Conservation (phyloP, 2,329 filamentous ascomycete species). For the Fusarium dlaminii region DNA sequence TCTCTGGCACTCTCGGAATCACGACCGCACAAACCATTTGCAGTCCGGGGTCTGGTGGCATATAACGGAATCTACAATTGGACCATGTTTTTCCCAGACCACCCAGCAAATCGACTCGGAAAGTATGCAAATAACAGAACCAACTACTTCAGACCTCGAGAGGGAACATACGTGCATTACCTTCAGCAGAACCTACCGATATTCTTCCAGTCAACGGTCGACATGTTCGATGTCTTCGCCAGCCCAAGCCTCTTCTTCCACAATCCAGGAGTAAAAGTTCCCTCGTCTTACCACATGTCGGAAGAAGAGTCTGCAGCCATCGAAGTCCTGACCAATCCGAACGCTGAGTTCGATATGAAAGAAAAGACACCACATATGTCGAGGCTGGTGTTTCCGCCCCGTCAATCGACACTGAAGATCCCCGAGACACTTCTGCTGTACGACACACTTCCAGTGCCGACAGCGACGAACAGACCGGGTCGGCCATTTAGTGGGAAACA, state of each 20-base stretch:
- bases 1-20: constrained; percentile 67
- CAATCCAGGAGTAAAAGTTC: constrained; percentile 58
- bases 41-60: constrained; percentile 63
- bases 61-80: constrained; percentile 73
- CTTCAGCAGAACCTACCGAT: constrained; percentile 49
- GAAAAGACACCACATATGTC: constrained; percentile 52
- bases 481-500: constrained; percentile 30
- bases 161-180: constrained; percentile 50
- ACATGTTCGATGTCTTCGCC: constrained; percentile 69
- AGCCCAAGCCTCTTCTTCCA: constrained; percentile 69
- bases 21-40: constrained; percentile 53
- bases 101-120: constrained; percentile 53
- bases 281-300: constrained; percentile 55
- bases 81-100: constrained; percentile 67
- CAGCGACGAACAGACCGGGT: constrained; percentile 11
- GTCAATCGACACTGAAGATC: constrained; percentile 57
- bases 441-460: constrained; percentile 45
- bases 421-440: constrained; percentile 61
- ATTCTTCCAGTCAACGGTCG: constrained; percentile 59
- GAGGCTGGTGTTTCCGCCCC: constrained; percentile 59
- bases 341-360: neutral
- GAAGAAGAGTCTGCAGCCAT: constrained; percentile 41
- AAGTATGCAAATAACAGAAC: constrained; percentile 29
- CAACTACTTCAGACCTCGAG: constrained; percentile 18
- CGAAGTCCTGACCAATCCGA: constrained; percentile 38